phyloP scores from a whole-genome alignment of 2,329 filamentous ascomycete species.

The Phialophora verrucosa region DNA sequence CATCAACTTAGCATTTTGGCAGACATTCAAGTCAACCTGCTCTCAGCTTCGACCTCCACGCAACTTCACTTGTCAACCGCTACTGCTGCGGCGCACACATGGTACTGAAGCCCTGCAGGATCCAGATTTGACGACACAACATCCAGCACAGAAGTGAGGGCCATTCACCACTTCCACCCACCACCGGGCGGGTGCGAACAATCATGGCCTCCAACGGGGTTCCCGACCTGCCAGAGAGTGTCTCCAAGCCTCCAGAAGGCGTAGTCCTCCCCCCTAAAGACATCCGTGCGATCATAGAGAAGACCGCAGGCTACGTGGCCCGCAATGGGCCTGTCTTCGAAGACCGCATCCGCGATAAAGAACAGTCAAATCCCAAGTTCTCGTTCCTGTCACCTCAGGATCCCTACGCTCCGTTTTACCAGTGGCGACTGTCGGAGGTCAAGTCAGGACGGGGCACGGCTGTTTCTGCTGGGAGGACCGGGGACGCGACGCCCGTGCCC shows the following conservation, averaged over 20 bases:
- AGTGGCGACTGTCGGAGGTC: conserved; percentile 88
- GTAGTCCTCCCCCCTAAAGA: conserved; percentile 85
- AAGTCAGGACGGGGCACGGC: conserved; percentile 80
- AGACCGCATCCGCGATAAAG: conserved; percentile 83
- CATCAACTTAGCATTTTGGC: conserved; percentile 12
- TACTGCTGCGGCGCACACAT: neutral
- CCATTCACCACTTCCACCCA: neutral
- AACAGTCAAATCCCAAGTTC: conserved; percentile 85
- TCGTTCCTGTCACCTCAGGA: conserved; percentile 82
- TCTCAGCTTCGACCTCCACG: neutral
- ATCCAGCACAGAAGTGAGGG: neutral
- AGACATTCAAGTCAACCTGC: neutral
- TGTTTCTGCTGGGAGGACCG: conserved; percentile 74
- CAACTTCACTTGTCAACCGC: neutral
- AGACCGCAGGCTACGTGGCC: conserved; percentile 90
- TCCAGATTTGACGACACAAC: neutral
- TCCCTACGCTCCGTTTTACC: conserved; percentile 85
- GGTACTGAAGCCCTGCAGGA: neutral
- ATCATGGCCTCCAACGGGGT: conserved; percentile 49
- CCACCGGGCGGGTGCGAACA: neutral
- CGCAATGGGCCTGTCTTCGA: conserved; percentile 72
- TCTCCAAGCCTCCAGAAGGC: conserved; percentile 78
- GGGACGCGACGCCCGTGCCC: conserved; percentile 63
- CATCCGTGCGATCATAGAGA: conserved; percentile 85
- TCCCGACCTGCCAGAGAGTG: conserved; percentile 57